Base-by-base conservation (phyloP, 1,284 basidiomycete genomes). In the Moniliella sp. region DNA sequence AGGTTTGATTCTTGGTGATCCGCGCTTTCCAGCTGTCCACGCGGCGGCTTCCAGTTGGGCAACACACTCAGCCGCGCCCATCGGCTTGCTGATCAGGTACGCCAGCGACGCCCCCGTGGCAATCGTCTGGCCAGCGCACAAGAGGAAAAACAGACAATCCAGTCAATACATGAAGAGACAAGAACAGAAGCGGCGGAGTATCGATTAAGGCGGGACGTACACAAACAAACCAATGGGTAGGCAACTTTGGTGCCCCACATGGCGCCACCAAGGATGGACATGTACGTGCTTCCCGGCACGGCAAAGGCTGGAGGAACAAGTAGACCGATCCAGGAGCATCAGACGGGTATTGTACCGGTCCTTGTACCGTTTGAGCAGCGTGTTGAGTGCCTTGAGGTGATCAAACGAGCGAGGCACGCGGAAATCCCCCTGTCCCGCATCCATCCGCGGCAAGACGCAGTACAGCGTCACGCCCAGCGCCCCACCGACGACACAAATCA, bases 221-320 rank as follows among this genome's bases (percentile, higher is more conserved):
- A 1, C 76, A 69, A 51, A 86, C 94, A 80, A n/a, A 79, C n/a
- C 94, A 68, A n/a, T 1, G 81, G 76, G 1, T 94, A 69, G 0
- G 86, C 86, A 4, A 76, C 64, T 1, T 78, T 65, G n/a, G 91
- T 76, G 19, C 88, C 86, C 74, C 84, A 97, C 4, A 94, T 76
- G 0, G 88, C 88, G 18, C 88, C 88, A 9, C 80, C 84, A 5
- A 94, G 73, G 54, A 94, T 93, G 31, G 81, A 84, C 39, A 97
- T 72, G 61, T 97, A 97, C 86, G 94, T 94, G 14, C 82, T 88
- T 0, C 88, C 88, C 0, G 88, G 88, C 3, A 97, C 70, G 2
- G 81, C 84, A 62, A 94, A 97, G 0, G 84, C 67, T 97, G 88
- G 3, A 94, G 25, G 25, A 93, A 97, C 44, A 94, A 70, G 62